Base-by-base conservation (phyloP, 1,284 basidiomycete species). In the Boletus calvinii region DNA sequence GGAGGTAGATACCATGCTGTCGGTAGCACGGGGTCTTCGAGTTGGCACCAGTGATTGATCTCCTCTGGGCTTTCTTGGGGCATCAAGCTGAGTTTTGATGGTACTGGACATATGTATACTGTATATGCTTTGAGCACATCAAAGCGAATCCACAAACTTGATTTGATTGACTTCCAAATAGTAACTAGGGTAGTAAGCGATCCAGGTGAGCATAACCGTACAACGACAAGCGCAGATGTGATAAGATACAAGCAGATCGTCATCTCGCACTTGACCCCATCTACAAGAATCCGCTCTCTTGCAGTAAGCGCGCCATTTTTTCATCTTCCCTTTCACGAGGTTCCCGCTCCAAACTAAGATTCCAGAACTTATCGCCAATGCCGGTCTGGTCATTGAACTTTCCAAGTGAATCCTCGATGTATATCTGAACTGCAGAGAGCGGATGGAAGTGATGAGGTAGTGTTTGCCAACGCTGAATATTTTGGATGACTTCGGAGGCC, bases 381-480 rank as follows among this genome's bases (percentile, higher is more conserved):
- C 80, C 79, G 46, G 75, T 74, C 40, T 77, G 79, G 62, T 87
- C 84, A 53, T 74, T 81, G 61, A 85, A 88, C 61, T 82, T 78
- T 51, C 79, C 81, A 59, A 98, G 76, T 4, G 84, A 84, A 39
- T 90, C 84, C 59, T 90, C 85, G 53, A 99, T 82, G 66, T 85
- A 97, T 35, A 78, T 77, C 49, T 85, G 79, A 31, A 99, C 81
- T 0, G 77, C 65, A 1, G 82, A 78, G 11, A 95, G 84, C 8
- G 79, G 75, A 17, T 83, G 78, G 58, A 97, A 83, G 69, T 96
- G 95, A 77, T 94, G 97, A 1, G 92, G 89, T 59, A 86, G 86
- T 10, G 86, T 80, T 70, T 99, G 97, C 83, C 95, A 98, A 37
- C 93, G 87, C 65, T 96, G 92, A 67, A 99, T 98, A 68, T 99